phyloP scores from a whole-genome alignment of 2,329 filamentous ascomycete genomes.

The Aureobasidium lini region DNA sequence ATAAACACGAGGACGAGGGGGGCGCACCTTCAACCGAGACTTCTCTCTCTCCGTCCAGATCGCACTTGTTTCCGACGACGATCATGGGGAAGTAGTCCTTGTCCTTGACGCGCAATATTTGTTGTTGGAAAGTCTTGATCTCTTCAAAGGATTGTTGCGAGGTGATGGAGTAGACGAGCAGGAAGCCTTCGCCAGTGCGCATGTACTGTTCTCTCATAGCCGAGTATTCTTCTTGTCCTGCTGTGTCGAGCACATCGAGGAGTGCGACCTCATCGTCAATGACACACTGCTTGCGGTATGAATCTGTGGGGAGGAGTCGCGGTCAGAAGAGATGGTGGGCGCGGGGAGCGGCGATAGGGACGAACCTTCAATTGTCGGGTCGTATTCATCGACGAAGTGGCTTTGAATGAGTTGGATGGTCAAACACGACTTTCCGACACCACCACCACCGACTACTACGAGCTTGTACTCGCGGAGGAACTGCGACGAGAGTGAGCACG shows the following conservation, averaged over 20 bases:
- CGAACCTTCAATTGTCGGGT: constrained; percentile 96
- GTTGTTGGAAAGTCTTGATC: constrained; percentile 97
- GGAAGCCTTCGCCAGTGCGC: constrained; percentile 95
- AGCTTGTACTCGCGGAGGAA: constrained; percentile 49
- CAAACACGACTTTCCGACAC: constrained; percentile 97
- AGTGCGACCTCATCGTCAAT: constrained; percentile 97
- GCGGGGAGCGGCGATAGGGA: constrained; percentile 3
- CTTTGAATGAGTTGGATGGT: constrained; percentile 79
- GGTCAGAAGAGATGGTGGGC: neutral
- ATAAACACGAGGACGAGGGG: neutral
- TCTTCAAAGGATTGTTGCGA: constrained; percentile 97
- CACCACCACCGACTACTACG: constrained; percentile 95
- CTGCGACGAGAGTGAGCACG: constrained; percentile 22
- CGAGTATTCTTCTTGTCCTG: constrained; percentile 97
- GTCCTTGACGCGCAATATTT: constrained; percentile 97
- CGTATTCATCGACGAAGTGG: constrained; percentile 99
- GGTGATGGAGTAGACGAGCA: constrained; percentile 97
- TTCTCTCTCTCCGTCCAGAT: constrained; percentile 86
- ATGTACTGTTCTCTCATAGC: constrained; percentile 99
- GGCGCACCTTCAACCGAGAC: constrained; percentile 81
- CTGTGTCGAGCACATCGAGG: constrained; percentile 95
- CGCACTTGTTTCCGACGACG: constrained; percentile 98
- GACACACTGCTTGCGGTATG: constrained; percentile 98
- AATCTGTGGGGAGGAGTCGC: constrained; percentile 54
- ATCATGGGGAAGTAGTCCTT: constrained; percentile 98